Evolutionary conservation across 179 eudicot species (phyloP), one percentile per base, ranked within the genome.

Genomic region (Silene noctiflora): DNA sequence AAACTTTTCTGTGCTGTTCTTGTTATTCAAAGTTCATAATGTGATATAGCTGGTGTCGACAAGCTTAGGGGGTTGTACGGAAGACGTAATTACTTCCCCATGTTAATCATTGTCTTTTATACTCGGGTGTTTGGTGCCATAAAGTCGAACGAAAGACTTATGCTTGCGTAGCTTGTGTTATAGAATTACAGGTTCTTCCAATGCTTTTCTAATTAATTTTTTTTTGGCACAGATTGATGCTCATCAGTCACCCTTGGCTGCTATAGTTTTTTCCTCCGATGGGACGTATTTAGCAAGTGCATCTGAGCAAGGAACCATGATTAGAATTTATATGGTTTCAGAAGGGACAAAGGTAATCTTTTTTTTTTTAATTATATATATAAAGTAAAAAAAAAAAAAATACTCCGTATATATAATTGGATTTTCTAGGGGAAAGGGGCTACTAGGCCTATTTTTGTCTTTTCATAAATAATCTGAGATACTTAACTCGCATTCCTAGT

Each of bases 301-400:
- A 81, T 94, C 98, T 75, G 97, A 92, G 82, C 95, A 94, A 78
- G 98, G 98, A 78, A 94, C 98, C 78, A 88, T 92, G 75, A 83
- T 92, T 81, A 84, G 98, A 87, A 90, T 92, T 69, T 93, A 94
- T 83, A 82, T 82, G 33, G 78, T 94, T 74, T 88, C 94, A 72
- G 96, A 92, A 13, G 96, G 96, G 53, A 86, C 91, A 69, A 92
- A 92, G 96, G 98, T 94, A 82, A 39, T 12, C 71, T 27, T 60
- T 29, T 73, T 33, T 33, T n/a, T n/a, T n/a, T n/a, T n/a, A n/a
- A n/a, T n/a, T n/a, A n/a, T n/a, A n/a, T n/a, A n/a, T 29, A 17
- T 48, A 6, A 66, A 66, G 33, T 33, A 63, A 27, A 12, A 33
- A 33, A 33, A 33, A 4, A 4, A n/a, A n/a, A n/a, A n/a, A n/a